A percentile compares a stretch with the other conserved stretches of the same genome.
phyloP scores from a whole-genome alignment of 2,329 filamentous ascomycete genomes.

The Cylindrodendrum hubeiense region DNA sequence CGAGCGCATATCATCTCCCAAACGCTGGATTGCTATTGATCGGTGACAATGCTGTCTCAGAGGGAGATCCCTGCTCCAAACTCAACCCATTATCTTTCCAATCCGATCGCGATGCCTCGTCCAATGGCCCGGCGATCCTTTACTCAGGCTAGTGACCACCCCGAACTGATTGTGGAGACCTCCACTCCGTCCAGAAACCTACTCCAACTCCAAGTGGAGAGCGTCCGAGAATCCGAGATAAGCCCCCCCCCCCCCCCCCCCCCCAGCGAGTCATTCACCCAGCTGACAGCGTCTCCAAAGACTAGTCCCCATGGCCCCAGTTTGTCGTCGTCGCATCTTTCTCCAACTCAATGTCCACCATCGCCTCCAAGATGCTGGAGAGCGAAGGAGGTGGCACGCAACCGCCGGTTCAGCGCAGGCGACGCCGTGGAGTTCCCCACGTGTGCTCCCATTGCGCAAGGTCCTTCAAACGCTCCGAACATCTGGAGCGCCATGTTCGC shows the following conservation, averaged over 20 bases:
- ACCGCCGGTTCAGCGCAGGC: slow-evolving; percentile 13
- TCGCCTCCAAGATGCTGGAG: slow-evolving; percentile 21
- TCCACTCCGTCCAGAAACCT: neutral
- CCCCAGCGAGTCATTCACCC: slow-evolving; percentile 8
- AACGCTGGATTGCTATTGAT: neutral
- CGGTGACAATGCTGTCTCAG: neutral
- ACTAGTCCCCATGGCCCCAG: slow-evolving; percentile 9
- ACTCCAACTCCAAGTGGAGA: neutral
- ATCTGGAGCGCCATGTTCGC: slow-evolving; percentile 59
- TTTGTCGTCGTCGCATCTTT: neutral
- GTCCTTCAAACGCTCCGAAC: slow-evolving; percentile 60
- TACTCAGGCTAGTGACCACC: neutral
- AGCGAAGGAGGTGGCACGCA: neutral
- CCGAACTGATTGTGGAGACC: neutral
- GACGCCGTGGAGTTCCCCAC: slow-evolving; percentile 36
- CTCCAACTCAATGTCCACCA: slow-evolving; percentile 25
- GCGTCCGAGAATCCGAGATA: neutral
- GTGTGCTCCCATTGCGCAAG: slow-evolving; percentile 57
- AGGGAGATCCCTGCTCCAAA: neutral
- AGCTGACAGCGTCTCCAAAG: slow-evolving; percentile 10
- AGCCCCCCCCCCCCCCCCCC: no score
- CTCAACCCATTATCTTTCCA: neutral
- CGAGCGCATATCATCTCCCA: neutral
- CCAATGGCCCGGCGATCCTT: neutral
- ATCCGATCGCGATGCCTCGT: neutral